These are phyloP conservation scores for Hymenoscyphus repandus DNA, from an alignment of 2,329 filamentous ascomycete species.

Conservation along the genomic window DNA sequence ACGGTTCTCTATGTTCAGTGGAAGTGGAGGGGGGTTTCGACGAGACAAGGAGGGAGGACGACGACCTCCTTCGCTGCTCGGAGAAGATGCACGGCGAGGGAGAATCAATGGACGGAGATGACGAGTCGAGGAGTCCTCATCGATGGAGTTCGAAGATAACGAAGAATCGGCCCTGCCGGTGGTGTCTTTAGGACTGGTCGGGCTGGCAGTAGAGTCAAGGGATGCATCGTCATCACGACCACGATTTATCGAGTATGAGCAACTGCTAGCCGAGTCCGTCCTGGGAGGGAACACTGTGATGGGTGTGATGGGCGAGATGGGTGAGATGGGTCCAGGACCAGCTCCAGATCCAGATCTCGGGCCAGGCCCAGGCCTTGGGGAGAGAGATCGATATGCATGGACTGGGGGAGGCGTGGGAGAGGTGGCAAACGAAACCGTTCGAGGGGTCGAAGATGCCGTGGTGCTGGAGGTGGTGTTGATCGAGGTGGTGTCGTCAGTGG, in stretches of 20 bases:
- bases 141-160: slow-evolving; percentile 5
- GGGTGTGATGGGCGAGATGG: slow-evolving; percentile 1
- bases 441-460: background rate
- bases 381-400: too few species aligned
- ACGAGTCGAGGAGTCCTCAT: slow-evolving; percentile 7
- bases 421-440: background rate
- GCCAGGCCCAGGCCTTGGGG: too few species aligned
- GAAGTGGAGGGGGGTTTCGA: background rate
- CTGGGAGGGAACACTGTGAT: slow-evolving; percentile 8
- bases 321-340: background rate
- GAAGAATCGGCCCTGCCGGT: slow-evolving; percentile 9
- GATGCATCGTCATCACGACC: slow-evolving; percentile 8
- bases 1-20: too few species aligned
- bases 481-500: background rate
- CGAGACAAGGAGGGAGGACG: background rate
- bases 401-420: background rate
- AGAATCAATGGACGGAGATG: background rate
- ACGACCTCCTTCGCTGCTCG: background rate
- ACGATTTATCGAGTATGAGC: slow-evolving; percentile 8
- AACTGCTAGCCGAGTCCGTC: slow-evolving; percentile 7
- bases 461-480: background rate
- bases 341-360: too few species aligned
- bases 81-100: background rate
- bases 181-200: background rate
- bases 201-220: background rate